These are phyloP conservation scores for Elymus sibiricus DNA, from an alignment of 176 grass and related monocot species.

Conservation along the genomic window DNA sequence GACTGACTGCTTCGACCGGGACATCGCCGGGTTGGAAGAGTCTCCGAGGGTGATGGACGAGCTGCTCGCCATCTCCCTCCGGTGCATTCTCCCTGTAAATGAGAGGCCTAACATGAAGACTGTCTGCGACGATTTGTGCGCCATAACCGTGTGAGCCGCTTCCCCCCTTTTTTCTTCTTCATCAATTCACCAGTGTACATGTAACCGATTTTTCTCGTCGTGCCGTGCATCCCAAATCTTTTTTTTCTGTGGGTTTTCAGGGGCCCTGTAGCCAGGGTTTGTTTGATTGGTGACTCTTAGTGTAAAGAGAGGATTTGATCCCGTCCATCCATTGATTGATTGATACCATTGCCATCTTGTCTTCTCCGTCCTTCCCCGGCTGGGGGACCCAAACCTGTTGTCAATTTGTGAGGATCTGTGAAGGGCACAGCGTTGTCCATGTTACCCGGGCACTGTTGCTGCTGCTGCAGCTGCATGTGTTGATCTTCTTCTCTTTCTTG, in stretches of 20 bases:
- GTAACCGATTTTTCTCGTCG: slow-evolving; percentile 51
- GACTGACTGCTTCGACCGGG: slow-evolving; percentile 90
- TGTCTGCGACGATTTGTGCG: slow-evolving; percentile 76
- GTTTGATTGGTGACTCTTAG: slow-evolving; percentile 68
- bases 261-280: slow-evolving; percentile 68
- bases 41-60: slow-evolving; percentile 82
- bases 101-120: slow-evolving; percentile 98
- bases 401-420: slow-evolving; percentile 5
- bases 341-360: slow-evolving; percentile 24
- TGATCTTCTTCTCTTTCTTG: slow-evolving; percentile 15
- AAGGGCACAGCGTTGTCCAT: neutral
- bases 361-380: neutral
- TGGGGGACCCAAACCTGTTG: neutral
- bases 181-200: slow-evolving; percentile 51
- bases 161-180: neutral
- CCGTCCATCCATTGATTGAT: slow-evolving; percentile 67
- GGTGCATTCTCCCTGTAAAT: slow-evolving; percentile 91
- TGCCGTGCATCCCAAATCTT: slow-evolving; percentile 19
- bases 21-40: slow-evolving; percentile 93
- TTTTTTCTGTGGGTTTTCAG: slow-evolving; percentile 73
- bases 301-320: slow-evolving; percentile 95
- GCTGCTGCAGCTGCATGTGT: neutral
- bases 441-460: neutral
- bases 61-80: slow-evolving; percentile 74
- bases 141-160: slow-evolving; percentile 79